Conservation (phyloP, 345 rosid genomes). For the Gynandropsis gynandra region DNA sequence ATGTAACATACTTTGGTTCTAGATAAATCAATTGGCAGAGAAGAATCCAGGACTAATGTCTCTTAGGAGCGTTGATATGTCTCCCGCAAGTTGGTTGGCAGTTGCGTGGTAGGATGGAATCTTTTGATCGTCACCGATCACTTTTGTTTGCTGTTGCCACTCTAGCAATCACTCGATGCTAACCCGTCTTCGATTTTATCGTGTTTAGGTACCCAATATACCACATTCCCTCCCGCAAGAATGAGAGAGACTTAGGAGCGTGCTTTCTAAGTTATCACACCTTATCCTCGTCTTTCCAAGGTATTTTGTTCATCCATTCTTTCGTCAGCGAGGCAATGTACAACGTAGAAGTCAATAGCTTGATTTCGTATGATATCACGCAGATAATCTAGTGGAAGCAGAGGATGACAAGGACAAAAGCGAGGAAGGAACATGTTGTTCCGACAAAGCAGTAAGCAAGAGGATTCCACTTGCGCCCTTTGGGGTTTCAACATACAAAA, state of each 20-base stretch:
- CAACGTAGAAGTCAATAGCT: no score
- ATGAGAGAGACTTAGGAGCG: conserved; percentile 54
- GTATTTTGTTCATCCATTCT: conserved; percentile 20
- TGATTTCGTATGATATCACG: conserved; percentile 10
- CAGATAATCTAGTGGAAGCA: conserved; percentile 33
- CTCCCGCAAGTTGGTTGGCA: conserved; percentile 97
- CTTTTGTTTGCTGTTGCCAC: not conserved
- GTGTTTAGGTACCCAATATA: conserved; percentile 67
- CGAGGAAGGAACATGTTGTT: conserved; percentile 21
- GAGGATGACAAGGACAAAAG: conserved; percentile 50
- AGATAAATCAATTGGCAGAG: conserved; percentile 49
- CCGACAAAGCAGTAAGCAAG: conserved; percentile 17
- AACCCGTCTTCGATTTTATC: conserved; percentile 12
- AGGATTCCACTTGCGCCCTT: conserved; percentile 51
- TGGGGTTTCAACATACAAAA: conserved; percentile 59
- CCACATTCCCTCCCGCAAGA: conserved; percentile 49
- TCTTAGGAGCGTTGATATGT: conserved; percentile 60
- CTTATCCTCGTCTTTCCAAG: conserved; percentile 69
- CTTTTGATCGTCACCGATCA: not conserved
- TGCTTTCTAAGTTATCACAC: conserved; percentile 73
- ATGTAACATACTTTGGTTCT: conserved; percentile 13
- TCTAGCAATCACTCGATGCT: not conserved
- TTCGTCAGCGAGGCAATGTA: not conserved
- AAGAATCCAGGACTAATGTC: conserved; percentile 46
- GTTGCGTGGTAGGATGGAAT: conserved; percentile 55